Base-by-base conservation (phyloP, 2,329 filamentous ascomycete genomes). In the Ceratocystiopsis brevicomis region DNA sequence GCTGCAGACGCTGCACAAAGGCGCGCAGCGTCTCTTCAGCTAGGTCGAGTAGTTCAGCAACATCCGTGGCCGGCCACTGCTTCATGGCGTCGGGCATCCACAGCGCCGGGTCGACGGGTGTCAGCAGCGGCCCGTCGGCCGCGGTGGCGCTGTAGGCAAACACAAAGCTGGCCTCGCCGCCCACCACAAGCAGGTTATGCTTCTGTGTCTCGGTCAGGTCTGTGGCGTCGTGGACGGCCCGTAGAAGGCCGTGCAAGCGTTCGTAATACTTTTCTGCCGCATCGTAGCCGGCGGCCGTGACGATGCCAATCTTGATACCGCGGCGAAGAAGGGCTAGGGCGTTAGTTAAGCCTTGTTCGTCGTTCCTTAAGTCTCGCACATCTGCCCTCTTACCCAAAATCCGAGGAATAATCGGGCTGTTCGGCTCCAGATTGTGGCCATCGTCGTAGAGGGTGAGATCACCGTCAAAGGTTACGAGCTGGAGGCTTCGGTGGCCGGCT, bases 371-470 rank as follows among this genome's bases (percentile, higher is more conserved):
- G 6, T 6, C 25, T 30, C 10, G 6, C 25, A 11, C 10, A 30
- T 30, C 25, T 6, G 25, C 25, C 25, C 5, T 11, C 57, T 46
- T 54, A 67, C 67, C 60, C 16, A 78, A 57, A 35, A 78, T 66
- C 25, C 69, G 64, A 1, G 70, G 64, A 43, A 96, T 86, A 15
- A 93, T 76, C 0, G 85, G 81, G 57, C 82, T 93, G 15, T 73
- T 68, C 0, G 77, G 67, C 44, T 78, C 76, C 10, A 98, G 67
- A 49, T 76, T 83, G 53, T 85, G 71, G 13, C 90, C 90, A 55
- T 98, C 82, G 45, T 86, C 81, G 58, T 98, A 98, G 18, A 98
- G 69, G 1, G 90, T 98, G 41, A 98, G 86, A 61, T 98, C 90
- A 60, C 90, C 90, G 59, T 98, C 90, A 57, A 98, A 98, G 0